Conservation (phyloP, 1,139 yeast species). For the Hyphopichia wangnamkhiaoensis region DNA sequence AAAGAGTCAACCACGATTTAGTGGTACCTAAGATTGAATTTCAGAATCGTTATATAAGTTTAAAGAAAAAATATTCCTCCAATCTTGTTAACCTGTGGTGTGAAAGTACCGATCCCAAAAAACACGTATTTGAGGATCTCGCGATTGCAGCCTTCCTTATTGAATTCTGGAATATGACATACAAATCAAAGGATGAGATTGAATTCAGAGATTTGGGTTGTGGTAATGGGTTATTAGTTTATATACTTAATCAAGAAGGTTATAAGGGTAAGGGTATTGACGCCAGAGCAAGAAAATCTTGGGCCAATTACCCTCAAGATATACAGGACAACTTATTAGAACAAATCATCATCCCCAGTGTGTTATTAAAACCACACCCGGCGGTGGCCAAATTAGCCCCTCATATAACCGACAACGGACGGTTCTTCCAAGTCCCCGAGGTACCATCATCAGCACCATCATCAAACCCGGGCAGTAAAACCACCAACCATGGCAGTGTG, state of each 20-base stretch:
- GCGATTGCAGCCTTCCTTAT: constrained; percentile 94
- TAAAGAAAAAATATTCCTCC: constrained; percentile 82
- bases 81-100: constrained; percentile 81
- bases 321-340: constrained; percentile 63
- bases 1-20: constrained; percentile 84
- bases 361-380: constrained; percentile 69
- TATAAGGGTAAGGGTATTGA: constrained; percentile 83
- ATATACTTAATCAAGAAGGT: constrained; percentile 77
- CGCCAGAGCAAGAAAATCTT: constrained; percentile 86
- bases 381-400: constrained; percentile 56
- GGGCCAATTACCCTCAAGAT: constrained; percentile 69
- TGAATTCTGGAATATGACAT: constrained; percentile 77
- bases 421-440: constrained; percentile 53
- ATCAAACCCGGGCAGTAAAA: background rate
- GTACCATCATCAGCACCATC: constrained; percentile 12
- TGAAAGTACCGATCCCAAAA: constrained; percentile 91
- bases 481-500: constrained; percentile 14
- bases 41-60: constrained; percentile 76
- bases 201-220: constrained; percentile 91
- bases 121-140: constrained; percentile 94
- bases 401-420: constrained; percentile 56
- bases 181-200: constrained; percentile 48
- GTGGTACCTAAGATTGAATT: constrained; percentile 81
- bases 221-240: constrained; percentile 88
- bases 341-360: constrained; percentile 77